Evolutionary conservation across 2,329 filamentous ascomycete species (phyloP), one percentile per base, ranked within the genome.

Genomic region (Aspergillus sp.): DNA sequence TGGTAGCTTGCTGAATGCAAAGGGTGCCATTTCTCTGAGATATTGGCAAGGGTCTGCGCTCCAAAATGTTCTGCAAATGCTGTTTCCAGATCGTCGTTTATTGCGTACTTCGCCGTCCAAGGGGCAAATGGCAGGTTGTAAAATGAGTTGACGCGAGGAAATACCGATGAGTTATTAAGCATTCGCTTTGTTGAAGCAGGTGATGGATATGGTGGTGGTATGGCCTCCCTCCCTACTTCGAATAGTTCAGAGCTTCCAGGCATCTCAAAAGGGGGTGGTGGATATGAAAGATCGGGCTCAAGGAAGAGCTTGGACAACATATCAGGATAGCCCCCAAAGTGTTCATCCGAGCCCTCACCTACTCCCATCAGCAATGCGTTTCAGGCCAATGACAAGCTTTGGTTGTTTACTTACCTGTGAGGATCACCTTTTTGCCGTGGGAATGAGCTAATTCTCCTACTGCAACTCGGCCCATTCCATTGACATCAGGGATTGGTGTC

Each of bases 331-430:
- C 83, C 83, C 2, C 72, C 78, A 64, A 85, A 85, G 50, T 79
- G 74, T 69, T 85, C 83, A 59, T 85, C 83, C 8, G 80, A 69
- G 4, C 81, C 81, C 63, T 83, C 80, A 20, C 78, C 76, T 66
- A 30, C 5, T 11, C 12, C 5, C n/a, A 22, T 43, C 18, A 47
- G 45, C 39, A 36, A 24, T 8, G 20, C 32, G 17, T 41, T 3
- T 24, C 44, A 22, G n/a, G 32, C 2, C 11, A 9, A 7, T 15
- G 20, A 15, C n/a, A 4, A 30, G 26, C 9, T 30, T 18, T 0
- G n/a, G 9, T 13, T 52, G n/a, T 26, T 20, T 38, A 43, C 51
- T 41, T 34, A 60, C 77, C 78, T 0, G 81, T 83, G 4, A 85
- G 69, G 3, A 85, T 78, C 4, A 84, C 82, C 57, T 83, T 83